Conservation (phyloP, 2,329 filamentous ascomycete species). For the Talaromyces sp. region DNA sequence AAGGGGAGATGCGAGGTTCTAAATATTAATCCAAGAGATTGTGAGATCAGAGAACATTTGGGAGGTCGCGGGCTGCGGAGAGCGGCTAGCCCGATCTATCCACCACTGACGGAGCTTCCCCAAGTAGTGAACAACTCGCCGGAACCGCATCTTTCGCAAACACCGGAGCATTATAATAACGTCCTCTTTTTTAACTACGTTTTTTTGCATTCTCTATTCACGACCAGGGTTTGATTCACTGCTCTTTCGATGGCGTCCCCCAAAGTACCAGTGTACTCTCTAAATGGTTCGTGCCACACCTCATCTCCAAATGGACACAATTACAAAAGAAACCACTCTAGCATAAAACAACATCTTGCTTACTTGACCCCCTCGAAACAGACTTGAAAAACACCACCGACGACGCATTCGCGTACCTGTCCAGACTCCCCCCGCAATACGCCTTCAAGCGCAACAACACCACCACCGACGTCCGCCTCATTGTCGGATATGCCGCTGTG, state of each 20-base stretch:
- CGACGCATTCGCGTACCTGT: slow-evolving; percentile 90
- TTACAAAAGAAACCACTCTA: background rate
- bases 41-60: background rate
- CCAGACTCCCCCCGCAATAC: slow-evolving; percentile 60
- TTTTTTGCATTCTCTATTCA: background rate
- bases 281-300: slow-evolving; percentile 32
- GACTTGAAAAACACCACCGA: slow-evolving; percentile 97
- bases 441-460: slow-evolving; percentile 73
- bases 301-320: slow-evolving; percentile 12
- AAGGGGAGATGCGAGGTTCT: slow-evolving; percentile 8
- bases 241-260: slow-evolving; percentile 21
- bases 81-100: slow-evolving; percentile 9
- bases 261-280: slow-evolving; percentile 43
- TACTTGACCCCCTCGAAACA: slow-evolving; percentile 30
- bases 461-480: slow-evolving; percentile 75
- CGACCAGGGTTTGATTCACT: background rate
- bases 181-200: background rate
- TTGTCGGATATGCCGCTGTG: slow-evolving; percentile 77
- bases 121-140: slow-evolving; percentile 18
- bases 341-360: background rate
- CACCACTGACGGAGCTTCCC: slow-evolving; percentile 31
- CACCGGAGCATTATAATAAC: background rate
- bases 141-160: slow-evolving; percentile 1
- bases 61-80: background rate
- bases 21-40: background rate